A percentile compares a stretch with the other conserved stretches of the same genome.
Conservation (phyloP, 2,329 filamentous ascomycete species). For the Xylariales sp. region DNA sequence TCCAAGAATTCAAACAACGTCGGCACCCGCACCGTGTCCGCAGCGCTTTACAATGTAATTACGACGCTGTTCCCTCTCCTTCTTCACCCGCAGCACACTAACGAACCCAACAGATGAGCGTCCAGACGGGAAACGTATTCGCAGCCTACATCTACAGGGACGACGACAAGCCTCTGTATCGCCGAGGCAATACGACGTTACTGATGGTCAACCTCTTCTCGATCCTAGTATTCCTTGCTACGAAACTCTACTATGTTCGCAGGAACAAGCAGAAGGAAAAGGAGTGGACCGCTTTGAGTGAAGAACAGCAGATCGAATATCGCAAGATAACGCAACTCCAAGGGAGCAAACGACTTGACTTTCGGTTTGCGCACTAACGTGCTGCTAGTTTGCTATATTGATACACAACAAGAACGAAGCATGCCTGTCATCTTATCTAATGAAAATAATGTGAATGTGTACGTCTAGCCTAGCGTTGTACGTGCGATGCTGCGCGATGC, state of each 20-base stretch:
- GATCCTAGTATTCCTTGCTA: slow-evolving; percentile 43
- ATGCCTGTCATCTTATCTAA: too few species aligned
- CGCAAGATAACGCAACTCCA: slow-evolving; percentile 33
- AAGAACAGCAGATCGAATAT: slow-evolving; percentile 45
- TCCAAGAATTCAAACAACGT: slow-evolving; percentile 57
- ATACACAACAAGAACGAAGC: too few species aligned
- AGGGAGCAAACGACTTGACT: slow-evolving; percentile 38
- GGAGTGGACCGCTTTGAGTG: slow-evolving; percentile 43
- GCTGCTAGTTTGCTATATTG: too few species aligned
- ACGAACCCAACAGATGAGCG: slow-evolving; percentile 24
- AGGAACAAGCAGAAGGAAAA: slow-evolving; percentile 43
- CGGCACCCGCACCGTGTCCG: slow-evolving; percentile 52
- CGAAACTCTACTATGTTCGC: slow-evolving; percentile 49
- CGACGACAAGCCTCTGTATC: slow-evolving; percentile 50
- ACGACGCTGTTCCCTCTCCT: slow-evolving; percentile 10
- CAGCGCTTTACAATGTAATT: slow-evolving; percentile 51
- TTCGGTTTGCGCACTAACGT: slow-evolving; percentile 36
- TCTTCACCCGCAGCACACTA: not conserved
- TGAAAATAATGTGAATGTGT: too few species aligned
- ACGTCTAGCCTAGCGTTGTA: too few species aligned
- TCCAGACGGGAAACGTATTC: slow-evolving; percentile 31
- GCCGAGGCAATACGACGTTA: slow-evolving; percentile 48
- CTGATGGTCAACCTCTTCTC: slow-evolving; percentile 45
- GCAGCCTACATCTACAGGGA: slow-evolving; percentile 44
- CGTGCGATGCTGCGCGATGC: too few species aligned